Conservation (phyloP, 106 monocot genomes). For the Dendrobium officinale region DNA sequence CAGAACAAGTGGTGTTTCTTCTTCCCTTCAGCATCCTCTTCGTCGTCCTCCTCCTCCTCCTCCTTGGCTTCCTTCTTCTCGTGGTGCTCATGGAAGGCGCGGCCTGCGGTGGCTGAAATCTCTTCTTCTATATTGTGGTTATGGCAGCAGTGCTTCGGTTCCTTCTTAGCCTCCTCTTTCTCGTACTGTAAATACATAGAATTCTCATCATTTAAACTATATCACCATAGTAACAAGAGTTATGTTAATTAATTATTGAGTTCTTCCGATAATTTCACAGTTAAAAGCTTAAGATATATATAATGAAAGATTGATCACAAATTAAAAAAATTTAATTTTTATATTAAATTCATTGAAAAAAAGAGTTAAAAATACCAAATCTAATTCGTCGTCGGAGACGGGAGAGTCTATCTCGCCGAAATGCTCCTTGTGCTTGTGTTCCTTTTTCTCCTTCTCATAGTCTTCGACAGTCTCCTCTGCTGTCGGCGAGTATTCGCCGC, state of each 20-base stretch:
- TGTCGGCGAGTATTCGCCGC: background rate
- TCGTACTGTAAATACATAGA: background rate
- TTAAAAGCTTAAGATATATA: no score
- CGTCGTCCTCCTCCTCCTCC: background rate
- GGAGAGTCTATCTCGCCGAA: constrained; percentile 33
- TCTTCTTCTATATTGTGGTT: background rate
- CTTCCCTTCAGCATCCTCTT: background rate
- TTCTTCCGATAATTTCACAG: no score
- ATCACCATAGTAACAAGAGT: background rate
- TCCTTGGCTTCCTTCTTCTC: background rate
- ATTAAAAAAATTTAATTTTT: no score
- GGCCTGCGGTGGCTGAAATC: background rate
- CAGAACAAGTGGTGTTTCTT: background rate
- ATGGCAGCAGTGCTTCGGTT: background rate
- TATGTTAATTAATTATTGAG: no score
- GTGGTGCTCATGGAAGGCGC: no score
- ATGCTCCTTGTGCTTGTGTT: constrained; percentile 54
- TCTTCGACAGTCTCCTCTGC: background rate
- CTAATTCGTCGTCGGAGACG: constrained; percentile 48
- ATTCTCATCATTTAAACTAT: background rate
- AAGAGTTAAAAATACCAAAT: constrained; percentile 23
- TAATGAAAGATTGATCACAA: no score
- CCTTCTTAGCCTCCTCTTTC: background rate
- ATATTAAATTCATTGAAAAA: no score
- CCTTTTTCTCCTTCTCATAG: constrained; percentile 43